Conservation (phyloP, 2,329 filamentous ascomycete species). For the Coniella lustricola region DNA sequence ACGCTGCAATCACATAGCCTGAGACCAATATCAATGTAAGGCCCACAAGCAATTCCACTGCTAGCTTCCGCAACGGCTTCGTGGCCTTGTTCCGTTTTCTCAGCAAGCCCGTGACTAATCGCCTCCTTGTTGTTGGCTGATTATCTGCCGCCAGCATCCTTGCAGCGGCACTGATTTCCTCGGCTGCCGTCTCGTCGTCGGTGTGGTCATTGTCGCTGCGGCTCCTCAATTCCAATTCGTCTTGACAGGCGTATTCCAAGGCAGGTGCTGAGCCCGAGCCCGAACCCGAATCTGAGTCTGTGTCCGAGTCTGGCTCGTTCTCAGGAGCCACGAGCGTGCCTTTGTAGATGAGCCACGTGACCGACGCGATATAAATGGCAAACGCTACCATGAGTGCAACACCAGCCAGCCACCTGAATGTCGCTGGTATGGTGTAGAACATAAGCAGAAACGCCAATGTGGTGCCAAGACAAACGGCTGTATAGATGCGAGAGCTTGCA, state of each 20-base stretch:
- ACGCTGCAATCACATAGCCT: conserved; percentile 41
- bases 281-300: conserved; percentile 12
- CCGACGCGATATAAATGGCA: conserved; percentile 35
- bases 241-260: background rate
- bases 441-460: conserved; percentile 33
- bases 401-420: conserved; percentile 29
- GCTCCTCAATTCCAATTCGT: background rate
- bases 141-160: too few species aligned
- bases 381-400: conserved; percentile 35
- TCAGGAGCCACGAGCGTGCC: conserved; percentile 35
- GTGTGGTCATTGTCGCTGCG: background rate
- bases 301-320: conserved; percentile 32
- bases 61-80: conserved; percentile 16
- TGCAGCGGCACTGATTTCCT: background rate
- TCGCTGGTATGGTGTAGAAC: conserved; percentile 23
- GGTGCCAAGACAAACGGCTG: conserved; percentile 31
- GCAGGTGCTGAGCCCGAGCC: background rate
- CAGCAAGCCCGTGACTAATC: background rate
- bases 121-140: conserved; percentile 1
- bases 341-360: conserved; percentile 37
- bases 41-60: conserved; percentile 33
- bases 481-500: conserved; percentile 39
- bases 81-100: background rate
- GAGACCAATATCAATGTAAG: conserved; percentile 37
- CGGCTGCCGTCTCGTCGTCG: background rate